Evolutionary conservation across 2,329 filamentous ascomycete genomes (phyloP).

Genomic region (Arthroderma uncinatum): DNA sequence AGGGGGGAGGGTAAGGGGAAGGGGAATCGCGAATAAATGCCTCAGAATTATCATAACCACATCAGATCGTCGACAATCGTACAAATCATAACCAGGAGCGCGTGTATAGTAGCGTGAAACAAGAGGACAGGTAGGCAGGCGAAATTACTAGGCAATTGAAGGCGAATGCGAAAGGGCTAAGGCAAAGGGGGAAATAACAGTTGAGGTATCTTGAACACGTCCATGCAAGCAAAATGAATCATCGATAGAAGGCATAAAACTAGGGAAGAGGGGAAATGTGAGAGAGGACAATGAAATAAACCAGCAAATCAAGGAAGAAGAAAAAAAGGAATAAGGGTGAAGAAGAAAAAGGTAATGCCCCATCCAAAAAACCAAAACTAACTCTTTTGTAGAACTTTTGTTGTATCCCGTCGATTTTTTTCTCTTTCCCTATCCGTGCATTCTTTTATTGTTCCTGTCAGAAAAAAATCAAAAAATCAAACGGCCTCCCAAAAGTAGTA

Average conservation of each 20-base stretch:
- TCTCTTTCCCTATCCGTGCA: background rate
- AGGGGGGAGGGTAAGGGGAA: background rate
- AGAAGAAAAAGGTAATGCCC: background rate
- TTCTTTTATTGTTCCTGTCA: background rate
- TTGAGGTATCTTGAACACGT: conserved; percentile 7
- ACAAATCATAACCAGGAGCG: conserved; percentile 13
- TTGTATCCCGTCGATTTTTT: background rate
- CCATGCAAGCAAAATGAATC: conserved; percentile 1
- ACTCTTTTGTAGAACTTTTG: conserved; percentile 4
- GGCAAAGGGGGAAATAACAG: conserved; percentile 5
- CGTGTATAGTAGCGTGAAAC: background rate
- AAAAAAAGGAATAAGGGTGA: background rate
- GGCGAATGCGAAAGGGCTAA: conserved; percentile 9
- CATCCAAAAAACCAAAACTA: background rate
- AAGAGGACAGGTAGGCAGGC: background rate
- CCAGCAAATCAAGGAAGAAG: background rate
- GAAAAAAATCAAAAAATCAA: conserved; percentile 2
- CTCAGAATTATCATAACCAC: conserved; percentile 7
- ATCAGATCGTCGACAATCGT: conserved; percentile 17
- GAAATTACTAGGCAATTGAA: conserved; percentile 3
- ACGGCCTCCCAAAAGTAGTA: conserved; percentile 4
- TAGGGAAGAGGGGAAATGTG: background rate
- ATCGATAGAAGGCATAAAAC: background rate
- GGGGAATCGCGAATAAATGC: background rate
- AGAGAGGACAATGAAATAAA: background rate